These are phyloP conservation scores for Phyllostachys edulis DNA, from an alignment of 176 grass and related monocot species.

Conservation along the genomic window DNA sequence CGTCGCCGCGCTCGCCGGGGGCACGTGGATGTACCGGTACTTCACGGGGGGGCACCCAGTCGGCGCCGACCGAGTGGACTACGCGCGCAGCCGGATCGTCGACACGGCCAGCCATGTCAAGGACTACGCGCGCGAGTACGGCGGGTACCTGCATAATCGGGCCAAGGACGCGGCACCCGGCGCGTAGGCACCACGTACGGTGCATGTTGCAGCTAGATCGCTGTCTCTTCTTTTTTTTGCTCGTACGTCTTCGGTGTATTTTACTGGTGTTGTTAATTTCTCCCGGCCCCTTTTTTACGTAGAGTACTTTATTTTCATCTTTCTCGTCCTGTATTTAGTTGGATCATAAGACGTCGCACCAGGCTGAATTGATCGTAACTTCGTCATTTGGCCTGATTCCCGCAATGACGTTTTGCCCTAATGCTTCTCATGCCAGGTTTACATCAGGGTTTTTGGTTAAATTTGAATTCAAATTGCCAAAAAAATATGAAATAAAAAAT, in stretches of 20 bases:
- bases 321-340: constrained; percentile 1
- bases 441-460: too few relatives aligned
- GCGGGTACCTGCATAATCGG: constrained; percentile 62
- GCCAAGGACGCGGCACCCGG: constrained; percentile 98
- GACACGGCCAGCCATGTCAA: constrained; percentile 78
- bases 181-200: constrained; percentile 39
- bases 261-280: not conserved
- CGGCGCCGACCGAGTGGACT: constrained; percentile 75
- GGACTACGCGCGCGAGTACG: constrained; percentile 81
- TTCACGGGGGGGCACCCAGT: constrained; percentile 76
- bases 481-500: too few relatives aligned
- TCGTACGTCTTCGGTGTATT: not conserved
- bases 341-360: not conserved
- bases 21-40: constrained; percentile 88
- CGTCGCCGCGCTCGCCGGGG: constrained; percentile 48
- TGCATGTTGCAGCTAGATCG: not conserved
- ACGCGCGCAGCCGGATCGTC: constrained; percentile 73
- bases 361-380: not conserved
- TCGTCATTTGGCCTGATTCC: not conserved
- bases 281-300: not conserved
- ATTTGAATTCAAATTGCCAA: too few relatives aligned
- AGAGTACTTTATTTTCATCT: not conserved
- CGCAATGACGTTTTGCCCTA: not conserved
- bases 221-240: not conserved
- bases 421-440: not conserved